Conservation (phyloP, 176 grass and related monocot species). For the Oryza officinalis region DNA sequence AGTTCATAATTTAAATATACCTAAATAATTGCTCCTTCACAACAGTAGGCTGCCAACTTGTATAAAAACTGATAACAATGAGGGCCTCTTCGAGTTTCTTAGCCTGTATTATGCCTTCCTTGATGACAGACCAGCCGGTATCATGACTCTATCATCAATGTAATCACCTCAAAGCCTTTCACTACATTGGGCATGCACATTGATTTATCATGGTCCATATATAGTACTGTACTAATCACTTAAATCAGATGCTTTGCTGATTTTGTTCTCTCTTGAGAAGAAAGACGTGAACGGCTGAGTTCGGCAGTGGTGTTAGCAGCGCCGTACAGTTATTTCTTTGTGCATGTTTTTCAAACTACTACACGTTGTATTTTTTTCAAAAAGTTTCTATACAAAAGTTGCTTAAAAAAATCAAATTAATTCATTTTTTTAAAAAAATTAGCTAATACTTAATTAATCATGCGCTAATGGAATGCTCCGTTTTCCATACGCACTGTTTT, state of each 20-base stretch:
- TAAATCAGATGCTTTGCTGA: not conserved
- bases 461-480: too few relatives aligned
- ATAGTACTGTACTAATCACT: not conserved
- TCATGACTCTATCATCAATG: not conserved
- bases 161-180: not conserved
- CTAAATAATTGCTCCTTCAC: not conserved
- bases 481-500: too few relatives aligned
- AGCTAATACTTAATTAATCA: too few relatives aligned
- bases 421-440: too few relatives aligned
- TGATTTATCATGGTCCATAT: slow-evolving; percentile 19
- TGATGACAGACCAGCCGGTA: slow-evolving; percentile 2
- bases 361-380: too few relatives aligned
- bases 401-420: too few relatives aligned
- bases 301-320: too few relatives aligned
- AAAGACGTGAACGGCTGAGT: not conserved
- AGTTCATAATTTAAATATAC: not conserved
- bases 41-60: not conserved
- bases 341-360: too few relatives aligned
- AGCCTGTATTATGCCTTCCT: not conserved
- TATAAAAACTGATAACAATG: not conserved
- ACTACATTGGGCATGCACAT: not conserved
- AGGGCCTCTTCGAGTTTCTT: not conserved
- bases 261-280: not conserved
- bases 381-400: too few relatives aligned
- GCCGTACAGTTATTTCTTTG: too few relatives aligned